Percentiles rank a stretch among this genome's conserved stretches.
Conservation (phyloP, 1,284 basidiomycete genomes). For the Mycena citricolor region DNA sequence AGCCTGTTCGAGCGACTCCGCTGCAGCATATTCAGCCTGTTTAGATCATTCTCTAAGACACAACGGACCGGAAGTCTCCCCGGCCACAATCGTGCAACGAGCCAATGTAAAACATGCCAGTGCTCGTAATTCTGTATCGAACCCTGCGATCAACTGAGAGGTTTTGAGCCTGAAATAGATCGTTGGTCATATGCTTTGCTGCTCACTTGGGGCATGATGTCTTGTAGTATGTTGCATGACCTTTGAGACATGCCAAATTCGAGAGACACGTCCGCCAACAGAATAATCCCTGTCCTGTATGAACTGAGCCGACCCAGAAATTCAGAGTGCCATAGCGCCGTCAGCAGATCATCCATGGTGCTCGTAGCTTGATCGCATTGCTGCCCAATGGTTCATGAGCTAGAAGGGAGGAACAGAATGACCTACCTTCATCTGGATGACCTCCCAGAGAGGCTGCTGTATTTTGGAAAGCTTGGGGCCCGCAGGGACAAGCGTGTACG, state of each 20-base stretch:
- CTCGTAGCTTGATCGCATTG: slow-evolving; percentile 59
- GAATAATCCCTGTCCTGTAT: slow-evolving; percentile 64
- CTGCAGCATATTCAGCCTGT: slow-evolving; percentile 27
- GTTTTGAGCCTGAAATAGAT: not conserved
- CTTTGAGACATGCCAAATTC: slow-evolving; percentile 74
- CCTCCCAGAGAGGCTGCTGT: slow-evolving; percentile 58
- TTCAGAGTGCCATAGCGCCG: slow-evolving; percentile 75
- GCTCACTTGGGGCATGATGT: slow-evolving; percentile 74
- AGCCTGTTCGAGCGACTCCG: slow-evolving; percentile 51
- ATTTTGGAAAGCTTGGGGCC: slow-evolving; percentile 46
- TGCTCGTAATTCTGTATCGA: slow-evolving; percentile 74
- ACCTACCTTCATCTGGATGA: slow-evolving; percentile 61
- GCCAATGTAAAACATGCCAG: slow-evolving; percentile 70
- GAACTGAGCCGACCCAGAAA: slow-evolving; percentile 66
- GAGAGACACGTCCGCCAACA: slow-evolving; percentile 73
- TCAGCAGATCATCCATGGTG: slow-evolving; percentile 64
- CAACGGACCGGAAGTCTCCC: slow-evolving; percentile 32
- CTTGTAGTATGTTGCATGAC: slow-evolving; percentile 63
- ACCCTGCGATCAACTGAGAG: slow-evolving; percentile 63
- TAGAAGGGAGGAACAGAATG: no score
- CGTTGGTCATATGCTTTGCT: not conserved
- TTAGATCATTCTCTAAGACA: slow-evolving; percentile 8
- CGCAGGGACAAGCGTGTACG: slow-evolving; percentile 42
- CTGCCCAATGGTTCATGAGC: slow-evolving; percentile 29
- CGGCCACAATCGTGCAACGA: slow-evolving; percentile 64